Base-by-base conservation (phyloP, 805 yeast genomes). In the Teunomyces kruisii region DNA sequence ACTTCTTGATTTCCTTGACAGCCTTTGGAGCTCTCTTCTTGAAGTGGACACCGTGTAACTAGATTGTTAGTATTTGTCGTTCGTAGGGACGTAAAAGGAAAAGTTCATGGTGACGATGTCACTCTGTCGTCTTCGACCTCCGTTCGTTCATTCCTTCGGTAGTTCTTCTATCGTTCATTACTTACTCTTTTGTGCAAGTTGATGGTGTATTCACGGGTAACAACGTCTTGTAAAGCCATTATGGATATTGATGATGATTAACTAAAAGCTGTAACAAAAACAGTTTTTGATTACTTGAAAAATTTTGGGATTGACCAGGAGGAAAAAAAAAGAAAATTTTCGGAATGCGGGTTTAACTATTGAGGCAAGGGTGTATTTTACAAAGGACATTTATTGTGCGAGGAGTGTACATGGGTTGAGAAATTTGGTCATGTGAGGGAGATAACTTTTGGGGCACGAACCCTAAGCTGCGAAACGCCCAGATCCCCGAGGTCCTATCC, bases 21-120 rank as follows among this genome's bases (percentile, higher is more conserved):
- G 99, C 99, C 75, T 81, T 88, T 80, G 99, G 99, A 71, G 99
- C 99, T 83, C 97, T 90, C 87, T 87, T 88, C 85, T 94, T 94
- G 96, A 92, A 94, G 79, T 89, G 87, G 65, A 86, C 91, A 83
- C 98, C 98, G 80, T 88, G 96, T 75, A 90, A 87, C 95, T 86
- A 68, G 38, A 36, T 48, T 50, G 78, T 74, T 77, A 76, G 80
- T 77, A 75, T 44, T n/a, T 37, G 8, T n/a, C 8, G 14, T 36
- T 41, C 36, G 9, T 32, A 9, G n/a, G 31, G 36, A 8, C 12
- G 9, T 28, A 10, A n/a, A 14, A 29, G 8, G 9, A 29, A 27
- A 42, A 39, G 19, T 8, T 29, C 32, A 42, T 32, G 30, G 39
- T 42, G 33, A 40, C 36, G 35, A 31, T 10, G 16, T 14, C 32